Evolutionary conservation across 2,329 filamentous ascomycete genomes (phyloP), one percentile per base, ranked within the genome.

Genomic region (Chlorencoelia australis): DNA sequence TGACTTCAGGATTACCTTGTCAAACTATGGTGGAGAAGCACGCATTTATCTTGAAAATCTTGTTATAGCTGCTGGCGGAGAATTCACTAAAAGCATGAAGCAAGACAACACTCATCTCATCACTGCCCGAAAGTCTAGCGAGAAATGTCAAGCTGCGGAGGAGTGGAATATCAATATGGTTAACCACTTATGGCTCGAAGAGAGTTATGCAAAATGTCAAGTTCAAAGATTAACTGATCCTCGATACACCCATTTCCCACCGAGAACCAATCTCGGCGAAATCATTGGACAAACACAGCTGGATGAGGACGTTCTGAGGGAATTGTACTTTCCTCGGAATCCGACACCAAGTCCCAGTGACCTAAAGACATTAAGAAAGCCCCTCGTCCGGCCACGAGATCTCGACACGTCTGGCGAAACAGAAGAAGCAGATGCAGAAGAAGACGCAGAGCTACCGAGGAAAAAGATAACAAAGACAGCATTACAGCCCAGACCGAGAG

Each of bases 101-200:
- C 76, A 82, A 47, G 87, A 95, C 44, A 96, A 98, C 57, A 96
- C 88, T 0, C 91, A 98, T 61, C 73, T 98, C 1, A 81, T 98
- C 51, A 94, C 89, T 0, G 91, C 91, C 4, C 82, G 94, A 50
- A 77, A 80, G 40, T 76, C 77, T 39, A 93, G 89, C 53, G 91
- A 96, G 55, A 98, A 98, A 60, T 95, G 84, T 57, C 79, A 82
- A 24, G 91, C 91, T 1, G 91, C 91, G 0, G 74, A 76, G 43
- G 91, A 96, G 61, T 98, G 91, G 91, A 81, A 82, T 35, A 79
- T 96, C 37, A 67, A 86, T 39, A 81, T 94, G 50, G 67, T 94
- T 50, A 98, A 96, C 57, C 91, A 98, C 56, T 69, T 98, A 1
- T 98, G 91, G 91, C 71, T 98, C 30, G 91, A 98, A 59, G 91